Evolutionary conservation across 768 basidiomycete species (phyloP), one percentile per base, ranked within the genome.

Genomic region (Artomyces pyxidatus): DNA sequence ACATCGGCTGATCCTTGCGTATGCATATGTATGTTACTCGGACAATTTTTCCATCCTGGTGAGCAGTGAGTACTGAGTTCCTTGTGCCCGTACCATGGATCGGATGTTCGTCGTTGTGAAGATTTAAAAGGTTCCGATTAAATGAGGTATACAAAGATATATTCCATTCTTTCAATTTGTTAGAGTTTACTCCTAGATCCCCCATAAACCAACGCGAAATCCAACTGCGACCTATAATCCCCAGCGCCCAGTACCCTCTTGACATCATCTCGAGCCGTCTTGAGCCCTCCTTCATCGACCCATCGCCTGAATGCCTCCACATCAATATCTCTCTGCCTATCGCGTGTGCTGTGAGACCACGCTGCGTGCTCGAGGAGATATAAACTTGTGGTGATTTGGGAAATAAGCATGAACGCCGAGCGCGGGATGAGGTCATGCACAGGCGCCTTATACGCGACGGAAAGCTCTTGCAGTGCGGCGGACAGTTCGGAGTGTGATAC

Each of bases 301-400:
- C 77, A 85, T 41, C 78, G 67, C 45, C 55, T 60, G 52, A 83
- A 77, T 0, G 77, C 73, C 48, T 80, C 78, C 5, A 65, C 50
- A 49, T 85, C 81, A 1, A 68, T 61, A 4, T 68, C 65, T 2
- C 59, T 56, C 14, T 69, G 65, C 0, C 50, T 38, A 30, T 58
- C 49, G 2, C 37, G 41, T 28, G 50, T 62, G 7, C 38, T 61
- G 51, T 66, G 51, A 1, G 80, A 71, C 85, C 85, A 88, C 10
- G 76, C 61, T 0, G 81, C 77, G 41, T 89, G 85, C 59, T 88
- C 85, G 10, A 88, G 68, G 23, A 88, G 72, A 59, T 75, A 77
- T 1, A 74, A 47, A 8, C 72, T 68, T 1, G 82, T 76, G 0
- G 81, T 68, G 26, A 77, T 54, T 39, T 76, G 71, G 1, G 79